Conservation (phyloP, 2,329 filamentous ascomycete species). For the Colletotrichum limetticola region DNA sequence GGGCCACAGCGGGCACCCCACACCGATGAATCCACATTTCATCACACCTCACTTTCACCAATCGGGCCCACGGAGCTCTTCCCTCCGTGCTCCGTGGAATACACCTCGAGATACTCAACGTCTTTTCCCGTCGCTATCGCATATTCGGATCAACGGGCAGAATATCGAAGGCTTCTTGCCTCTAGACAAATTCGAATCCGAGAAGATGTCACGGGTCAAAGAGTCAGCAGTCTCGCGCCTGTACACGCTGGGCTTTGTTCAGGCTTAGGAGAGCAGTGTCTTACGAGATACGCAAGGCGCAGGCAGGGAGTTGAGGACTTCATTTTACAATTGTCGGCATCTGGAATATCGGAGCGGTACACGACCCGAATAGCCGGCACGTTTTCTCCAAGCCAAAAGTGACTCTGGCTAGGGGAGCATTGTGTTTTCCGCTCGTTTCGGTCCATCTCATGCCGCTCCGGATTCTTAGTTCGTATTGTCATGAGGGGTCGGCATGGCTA, state of each 20-base stretch:
- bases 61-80: conserved; percentile 23
- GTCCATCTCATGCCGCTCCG: conserved; percentile 22
- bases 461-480: not conserved
- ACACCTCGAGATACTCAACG: not conserved
- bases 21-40: conserved; percentile 17
- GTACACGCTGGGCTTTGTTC: not conserved
- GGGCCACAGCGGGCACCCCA: not conserved
- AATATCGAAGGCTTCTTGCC: not conserved
- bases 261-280: not conserved
- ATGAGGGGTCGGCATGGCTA: conserved; percentile 18
- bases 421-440: conserved; percentile 26
- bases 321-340: not conserved
- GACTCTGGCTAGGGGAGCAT: not conserved
- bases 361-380: conserved; percentile 20
- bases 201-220: not conserved
- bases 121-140: not conserved
- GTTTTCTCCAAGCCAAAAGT: not conserved
- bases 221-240: not conserved
- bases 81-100: conserved; percentile 18
- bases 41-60: conserved; percentile 10
- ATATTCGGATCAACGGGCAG: not conserved
- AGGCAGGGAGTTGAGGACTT: not conserved
- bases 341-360: not conserved
- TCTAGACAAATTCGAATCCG: not conserved
- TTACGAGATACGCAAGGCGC: not conserved